phyloP scores from a whole-genome alignment of 2,329 filamentous ascomycete species.

The Paraphoma chrysanthemicola region DNA sequence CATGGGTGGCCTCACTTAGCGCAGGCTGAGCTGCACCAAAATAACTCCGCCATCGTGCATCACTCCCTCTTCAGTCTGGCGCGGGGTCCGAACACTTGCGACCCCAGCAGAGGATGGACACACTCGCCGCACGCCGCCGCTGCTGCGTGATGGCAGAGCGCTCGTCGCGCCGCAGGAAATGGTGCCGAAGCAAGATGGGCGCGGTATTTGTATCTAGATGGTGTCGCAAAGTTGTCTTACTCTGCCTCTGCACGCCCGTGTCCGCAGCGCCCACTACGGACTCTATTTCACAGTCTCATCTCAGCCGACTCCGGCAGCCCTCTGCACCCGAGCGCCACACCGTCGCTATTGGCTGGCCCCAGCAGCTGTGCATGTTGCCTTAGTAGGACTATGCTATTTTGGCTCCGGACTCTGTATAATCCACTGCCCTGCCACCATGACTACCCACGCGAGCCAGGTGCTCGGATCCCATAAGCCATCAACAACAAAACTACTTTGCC shows the following conservation, averaged over 20 bases:
- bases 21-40: slow-evolving; percentile 8
- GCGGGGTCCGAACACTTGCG: slow-evolving; percentile 3
- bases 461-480: slow-evolving; percentile 13
- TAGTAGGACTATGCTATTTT: slow-evolving; percentile 28
- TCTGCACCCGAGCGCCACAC: slow-evolving; percentile 14
- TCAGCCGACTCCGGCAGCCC: slow-evolving; percentile 7
- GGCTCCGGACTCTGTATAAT: slow-evolving; percentile 20
- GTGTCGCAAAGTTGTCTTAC: not conserved
- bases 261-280: slow-evolving; percentile 3
- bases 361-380: slow-evolving; percentile 10
- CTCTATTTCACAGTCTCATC: slow-evolving; percentile 5
- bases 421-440: slow-evolving; percentile 25
- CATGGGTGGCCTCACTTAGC: slow-evolving; percentile 5
- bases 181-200: not conserved
- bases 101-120: slow-evolving; percentile 3
- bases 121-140: not conserved
- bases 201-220: slow-evolving; percentile 1
- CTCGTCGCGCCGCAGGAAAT: not conserved
- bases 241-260: slow-evolving; percentile 3
- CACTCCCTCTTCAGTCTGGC: not conserved
- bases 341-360: slow-evolving; percentile 14
- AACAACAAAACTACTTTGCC: slow-evolving; percentile 13
- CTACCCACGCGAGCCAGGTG: slow-evolving; percentile 9
- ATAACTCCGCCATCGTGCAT: not conserved
- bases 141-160: not conserved